Evolutionary conservation across 73 alveolate species (phyloP).

Genomic region (Paramecium caudatum): DNA sequence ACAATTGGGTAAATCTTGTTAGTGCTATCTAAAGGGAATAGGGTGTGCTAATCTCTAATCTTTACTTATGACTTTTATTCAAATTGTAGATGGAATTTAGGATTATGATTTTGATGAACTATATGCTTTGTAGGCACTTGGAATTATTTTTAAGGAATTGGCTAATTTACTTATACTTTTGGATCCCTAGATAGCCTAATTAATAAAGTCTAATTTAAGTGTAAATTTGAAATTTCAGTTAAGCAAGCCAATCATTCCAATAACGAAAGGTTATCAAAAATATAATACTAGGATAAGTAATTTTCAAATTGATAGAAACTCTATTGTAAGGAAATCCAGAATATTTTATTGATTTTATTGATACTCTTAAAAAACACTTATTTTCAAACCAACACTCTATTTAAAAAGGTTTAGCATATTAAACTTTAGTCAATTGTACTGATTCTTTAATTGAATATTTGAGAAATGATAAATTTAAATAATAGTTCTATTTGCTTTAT

Average conservation of each 20-base stretch:
- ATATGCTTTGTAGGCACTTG: not conserved
- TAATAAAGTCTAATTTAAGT: constrained; percentile 18
- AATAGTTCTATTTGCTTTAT: not conserved
- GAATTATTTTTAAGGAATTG: not conserved
- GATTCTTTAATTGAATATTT: constrained; percentile 22
- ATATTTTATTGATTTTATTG: constrained; percentile 16
- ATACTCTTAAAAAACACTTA: constrained; percentile 4
- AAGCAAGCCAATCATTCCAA: not conserved
- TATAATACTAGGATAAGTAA: not conserved
- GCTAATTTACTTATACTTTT: not conserved
- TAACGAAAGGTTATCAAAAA: not conserved
- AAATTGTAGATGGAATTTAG: not conserved
- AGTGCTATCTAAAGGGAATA: not conserved
- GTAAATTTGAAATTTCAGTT: not conserved
- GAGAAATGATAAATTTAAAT: constrained; percentile 13
- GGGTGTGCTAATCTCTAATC: not conserved
- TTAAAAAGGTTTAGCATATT: not conserved
- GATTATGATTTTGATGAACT: constrained; percentile 8
- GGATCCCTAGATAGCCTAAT: not conserved
- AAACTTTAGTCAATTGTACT: constrained; percentile 1
- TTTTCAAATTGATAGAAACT: constrained; percentile 4
- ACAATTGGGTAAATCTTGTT: not conserved
- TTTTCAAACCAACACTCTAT: not conserved
- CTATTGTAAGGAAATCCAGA: not conserved
- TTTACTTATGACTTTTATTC: too few relatives aligned